Evolutionary conservation across 176 grass and related monocot genomes (phyloP), one percentile per base, ranked within the genome.

Genomic region (Carex cristatella): DNA sequence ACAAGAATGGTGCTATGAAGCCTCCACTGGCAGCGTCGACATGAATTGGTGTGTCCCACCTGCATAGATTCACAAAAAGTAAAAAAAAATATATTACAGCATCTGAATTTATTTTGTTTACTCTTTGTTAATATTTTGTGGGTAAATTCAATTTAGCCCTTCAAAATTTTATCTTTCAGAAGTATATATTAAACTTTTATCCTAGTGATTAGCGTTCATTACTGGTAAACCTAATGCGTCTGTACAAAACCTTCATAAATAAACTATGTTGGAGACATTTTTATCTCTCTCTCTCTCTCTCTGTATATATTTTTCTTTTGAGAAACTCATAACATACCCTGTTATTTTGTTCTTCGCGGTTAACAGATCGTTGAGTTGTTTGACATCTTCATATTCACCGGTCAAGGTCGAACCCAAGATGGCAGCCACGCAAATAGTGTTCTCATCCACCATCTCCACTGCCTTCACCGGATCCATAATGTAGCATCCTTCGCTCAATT

Each of bases 401-500:
- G 83, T 95, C 62, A 95, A 87, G 40, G 95, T 98, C 28, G 95
- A 98, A 2, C 93, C 95, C 35, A 98, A 87, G 72, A 98, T 95
- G 44, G 95, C 91, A 3, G 95, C 95, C 32, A 98, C 95, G 61
- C 93, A 98, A 56, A 98, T 95, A 55, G 95, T 98, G 91, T 98
- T 98, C 83, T 95, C 93, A 56, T 98, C 95, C 12, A 98, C 91
- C 91, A 95, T 89, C 40, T 81, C 15, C 10, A 91, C 91, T 35
- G 95, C 93, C 84, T 93, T 79, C 7, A 69, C 89, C 2, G 95
- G 91, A 81, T 94, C 91, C 93, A 98, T 95, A 51, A 95, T 91
- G 71, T 95, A 98, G 63, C 83, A 95, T 3, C 95, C 95, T 79
- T 98, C 88, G 0, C 38, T 88, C 16, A 97, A 70, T 86, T 88